phyloP scores from a whole-genome alignment of 2,329 filamentous ascomycete genomes.

The Venturia asperata region DNA sequence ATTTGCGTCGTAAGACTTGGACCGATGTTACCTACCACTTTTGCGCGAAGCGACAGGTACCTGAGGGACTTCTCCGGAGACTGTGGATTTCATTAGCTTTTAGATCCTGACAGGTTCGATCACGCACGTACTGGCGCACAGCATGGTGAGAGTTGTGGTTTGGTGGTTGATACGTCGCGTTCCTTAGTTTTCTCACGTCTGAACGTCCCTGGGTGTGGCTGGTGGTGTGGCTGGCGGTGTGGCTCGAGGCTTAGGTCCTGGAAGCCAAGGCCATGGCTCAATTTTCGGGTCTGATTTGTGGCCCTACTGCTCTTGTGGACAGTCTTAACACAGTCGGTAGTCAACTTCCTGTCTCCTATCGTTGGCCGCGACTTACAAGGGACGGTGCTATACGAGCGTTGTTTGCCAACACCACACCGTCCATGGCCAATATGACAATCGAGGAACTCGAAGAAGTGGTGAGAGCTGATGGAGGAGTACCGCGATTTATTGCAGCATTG shows the following conservation, averaged over 20 bases:
- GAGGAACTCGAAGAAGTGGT: no score
- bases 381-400: no score
- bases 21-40: conserved; percentile 57
- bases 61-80: conserved; percentile 94
- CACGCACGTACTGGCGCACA: conserved; percentile 19
- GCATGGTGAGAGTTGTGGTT: conserved; percentile 19
- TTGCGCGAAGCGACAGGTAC: conserved; percentile 92
- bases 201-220: background rate
- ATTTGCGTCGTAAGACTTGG: conserved; percentile 21
- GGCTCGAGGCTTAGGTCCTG: no score
- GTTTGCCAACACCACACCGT: background rate
- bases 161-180: background rate
- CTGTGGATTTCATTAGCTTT: conserved; percentile 41
- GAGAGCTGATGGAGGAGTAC: no score
- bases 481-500: no score
- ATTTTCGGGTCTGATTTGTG: no score
- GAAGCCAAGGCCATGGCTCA: no score
- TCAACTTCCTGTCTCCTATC: no score
- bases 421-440: no score
- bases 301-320: no score
- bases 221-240: background rate
- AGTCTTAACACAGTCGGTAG: no score
- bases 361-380: no score
- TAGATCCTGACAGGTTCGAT: background rate
- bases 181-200: background rate